Percentiles rank a stretch among this genome's conserved stretches.
Conservation (phyloP, 2,329 filamentous ascomycete genomes). For the Daldinia sp. region DNA sequence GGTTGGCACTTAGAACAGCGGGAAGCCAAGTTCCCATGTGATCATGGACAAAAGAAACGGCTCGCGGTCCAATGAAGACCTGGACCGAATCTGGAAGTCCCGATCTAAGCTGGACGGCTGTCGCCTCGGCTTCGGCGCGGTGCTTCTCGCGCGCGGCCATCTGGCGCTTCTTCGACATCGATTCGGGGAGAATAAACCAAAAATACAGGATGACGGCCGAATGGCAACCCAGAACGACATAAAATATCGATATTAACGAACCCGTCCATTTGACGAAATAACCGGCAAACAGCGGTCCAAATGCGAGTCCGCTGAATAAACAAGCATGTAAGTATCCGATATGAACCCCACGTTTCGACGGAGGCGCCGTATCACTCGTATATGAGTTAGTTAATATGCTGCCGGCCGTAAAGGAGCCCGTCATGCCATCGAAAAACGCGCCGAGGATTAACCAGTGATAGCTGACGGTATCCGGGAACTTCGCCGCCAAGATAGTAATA, state of each 20-base stretch:
- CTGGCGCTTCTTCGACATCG: slow-evolving; percentile 77
- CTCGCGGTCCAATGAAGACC: slow-evolving; percentile 33
- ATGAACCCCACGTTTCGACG: slow-evolving; percentile 78
- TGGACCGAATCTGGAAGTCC: slow-evolving; percentile 33
- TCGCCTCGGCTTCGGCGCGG: slow-evolving; percentile 52
- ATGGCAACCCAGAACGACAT: slow-evolving; percentile 78
- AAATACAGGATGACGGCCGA: slow-evolving; percentile 77
- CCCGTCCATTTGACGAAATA: slow-evolving; percentile 81
- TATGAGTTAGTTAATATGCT: slow-evolving; percentile 84
- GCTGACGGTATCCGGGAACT: slow-evolving; percentile 74
- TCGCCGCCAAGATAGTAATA: slow-evolving; percentile 80
- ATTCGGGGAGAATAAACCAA: slow-evolving; percentile 80
- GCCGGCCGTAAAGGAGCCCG: slow-evolving; percentile 87
- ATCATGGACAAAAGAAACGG: slow-evolving; percentile 33
- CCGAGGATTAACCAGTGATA: slow-evolving; percentile 84
- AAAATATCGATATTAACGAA: slow-evolving; percentile 82
- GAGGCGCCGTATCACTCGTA: slow-evolving; percentile 85
- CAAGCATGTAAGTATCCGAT: slow-evolving; percentile 93
- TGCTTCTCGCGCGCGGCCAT: slow-evolving; percentile 74
- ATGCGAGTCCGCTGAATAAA: slow-evolving; percentile 86
- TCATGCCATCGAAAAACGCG: slow-evolving; percentile 80
- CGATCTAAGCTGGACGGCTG: slow-evolving; percentile 46
- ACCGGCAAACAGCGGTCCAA: slow-evolving; percentile 84
- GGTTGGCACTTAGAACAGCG: slow-evolving; percentile 63
- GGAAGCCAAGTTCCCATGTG: slow-evolving; percentile 44